Evolutionary conservation across 108 stramenopile genomes (phyloP).

Genomic region (Stephanodiscus minutulus): DNA sequence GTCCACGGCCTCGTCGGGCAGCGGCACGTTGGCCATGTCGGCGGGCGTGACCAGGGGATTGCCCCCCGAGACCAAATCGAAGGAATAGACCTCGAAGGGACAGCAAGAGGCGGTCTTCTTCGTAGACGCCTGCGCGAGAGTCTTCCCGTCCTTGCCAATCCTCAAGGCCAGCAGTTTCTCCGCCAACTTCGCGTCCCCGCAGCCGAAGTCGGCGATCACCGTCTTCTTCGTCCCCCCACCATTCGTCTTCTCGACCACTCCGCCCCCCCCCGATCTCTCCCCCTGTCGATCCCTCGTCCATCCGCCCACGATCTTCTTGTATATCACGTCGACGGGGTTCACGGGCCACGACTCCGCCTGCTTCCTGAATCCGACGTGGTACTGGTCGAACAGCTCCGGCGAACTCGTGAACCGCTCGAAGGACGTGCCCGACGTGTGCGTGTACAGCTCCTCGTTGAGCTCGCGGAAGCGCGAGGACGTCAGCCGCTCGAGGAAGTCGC

Average conservation of each 20-base stretch:
- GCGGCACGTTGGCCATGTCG: slow-evolving; percentile 95
- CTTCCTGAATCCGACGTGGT: slow-evolving; percentile 96
- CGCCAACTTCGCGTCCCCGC: slow-evolving; percentile 97
- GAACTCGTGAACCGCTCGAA: slow-evolving; percentile 78
- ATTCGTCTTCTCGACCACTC: too few relatives aligned
- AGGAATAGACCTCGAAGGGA: slow-evolving; percentile 86
- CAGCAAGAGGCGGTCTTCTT: slow-evolving; percentile 11
- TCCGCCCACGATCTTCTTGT: slow-evolving; percentile 58
- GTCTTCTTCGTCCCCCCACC: slow-evolving; percentile 3
- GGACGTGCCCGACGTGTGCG: slow-evolving; percentile 73
- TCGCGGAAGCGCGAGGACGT: slow-evolving; percentile 95
- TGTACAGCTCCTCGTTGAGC: slow-evolving; percentile 98
- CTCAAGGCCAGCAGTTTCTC: slow-evolving; percentile 53
- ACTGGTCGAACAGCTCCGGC: slow-evolving; percentile 95
- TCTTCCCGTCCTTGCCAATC: slow-evolving; percentile 19
- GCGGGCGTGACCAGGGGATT: slow-evolving; percentile 91
- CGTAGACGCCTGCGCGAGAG: slow-evolving; percentile 5
- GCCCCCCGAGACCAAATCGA: slow-evolving; percentile 92
- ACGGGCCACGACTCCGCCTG: slow-evolving; percentile 95
- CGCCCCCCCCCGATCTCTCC: not conserved
- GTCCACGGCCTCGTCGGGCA: slow-evolving; percentile 84
- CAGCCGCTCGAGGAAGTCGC: slow-evolving; percentile 75
- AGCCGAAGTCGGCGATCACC: slow-evolving; percentile 97
- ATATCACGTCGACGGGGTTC: slow-evolving; percentile 97
- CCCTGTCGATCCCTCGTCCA: slow-evolving; percentile 24